Percentiles rank a stretch among this genome's conserved stretches.
Evolutionary conservation across 768 basidiomycete genomes (phyloP).

Genomic region (Strobilomyces dryophilus): DNA sequence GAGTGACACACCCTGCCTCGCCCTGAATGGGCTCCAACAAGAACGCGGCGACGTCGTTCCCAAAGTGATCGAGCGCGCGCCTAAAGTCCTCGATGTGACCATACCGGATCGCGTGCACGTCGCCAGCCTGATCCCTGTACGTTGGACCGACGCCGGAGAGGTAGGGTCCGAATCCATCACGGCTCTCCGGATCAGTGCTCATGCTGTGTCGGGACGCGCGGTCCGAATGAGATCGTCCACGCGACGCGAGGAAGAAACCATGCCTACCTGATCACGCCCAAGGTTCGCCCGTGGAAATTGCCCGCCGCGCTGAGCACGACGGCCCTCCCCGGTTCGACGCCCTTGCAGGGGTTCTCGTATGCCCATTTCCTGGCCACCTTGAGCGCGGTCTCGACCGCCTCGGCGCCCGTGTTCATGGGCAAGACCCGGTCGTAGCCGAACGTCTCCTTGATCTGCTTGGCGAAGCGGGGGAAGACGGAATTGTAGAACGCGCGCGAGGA

Average conservation of each 20-base stretch:
- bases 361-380: conserved; percentile 98
- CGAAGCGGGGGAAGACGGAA: conserved; percentile 85
- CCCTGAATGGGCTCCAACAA: conserved; percentile 98
- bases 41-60: conserved; percentile 85
- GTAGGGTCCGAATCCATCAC: conserved; percentile 88
- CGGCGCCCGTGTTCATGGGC: conserved; percentile 99
- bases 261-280: conserved; percentile 76
- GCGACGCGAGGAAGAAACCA: background rate
- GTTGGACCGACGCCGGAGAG: conserved; percentile 80
- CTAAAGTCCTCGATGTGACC: conserved; percentile 81
- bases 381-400: conserved; percentile 96
- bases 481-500: conserved; percentile 98
- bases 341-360: conserved; percentile 79
- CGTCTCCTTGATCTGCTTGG: conserved; percentile 74
- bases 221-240: conserved; percentile 10
- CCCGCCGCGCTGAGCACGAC: conserved; percentile 81
- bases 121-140: conserved; percentile 51
- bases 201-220: conserved; percentile 46
- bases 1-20: conserved; percentile 83
- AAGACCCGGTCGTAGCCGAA: conserved; percentile 95
- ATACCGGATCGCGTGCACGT: conserved; percentile 65
- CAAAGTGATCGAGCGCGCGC: conserved; percentile 73
- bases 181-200: conserved; percentile 92
- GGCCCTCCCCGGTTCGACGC: conserved; percentile 53
- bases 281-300: conserved; percentile 94